Conservation (phyloP, 768 basidiomycete genomes). For the Tubosaeta brunneosetosa region DNA sequence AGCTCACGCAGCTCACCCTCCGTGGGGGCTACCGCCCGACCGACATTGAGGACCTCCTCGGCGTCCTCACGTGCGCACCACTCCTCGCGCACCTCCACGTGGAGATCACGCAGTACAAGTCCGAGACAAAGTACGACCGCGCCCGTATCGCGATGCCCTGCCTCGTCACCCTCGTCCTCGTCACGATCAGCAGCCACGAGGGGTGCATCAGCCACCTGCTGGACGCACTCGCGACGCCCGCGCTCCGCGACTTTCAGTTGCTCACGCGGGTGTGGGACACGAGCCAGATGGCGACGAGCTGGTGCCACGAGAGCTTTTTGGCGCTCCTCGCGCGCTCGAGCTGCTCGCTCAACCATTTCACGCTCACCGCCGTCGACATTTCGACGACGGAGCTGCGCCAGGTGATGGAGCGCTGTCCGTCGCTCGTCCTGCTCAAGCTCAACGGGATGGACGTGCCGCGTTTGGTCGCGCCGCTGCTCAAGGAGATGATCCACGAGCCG, state of each 20-base stretch:
- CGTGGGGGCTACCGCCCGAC: conserved; percentile 28
- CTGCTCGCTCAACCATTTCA: conserved; percentile 29
- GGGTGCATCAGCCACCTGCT: conserved; percentile 24
- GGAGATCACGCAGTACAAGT: conserved; percentile 30
- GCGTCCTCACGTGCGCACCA: conserved; percentile 23
- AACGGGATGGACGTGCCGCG: conserved; percentile 24
- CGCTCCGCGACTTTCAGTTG: conserved; percentile 28
- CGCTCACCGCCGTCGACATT: conserved; percentile 25
- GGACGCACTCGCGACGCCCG: conserved; percentile 22
- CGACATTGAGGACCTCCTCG: conserved; percentile 23
- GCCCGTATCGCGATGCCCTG: conserved; percentile 27
- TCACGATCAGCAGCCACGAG: conserved; percentile 28
- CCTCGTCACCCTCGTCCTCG: conserved; percentile 28
- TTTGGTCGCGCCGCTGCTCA: conserved; percentile 19
- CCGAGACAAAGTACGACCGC: conserved; percentile 27
- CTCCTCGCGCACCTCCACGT: conserved; percentile 28
- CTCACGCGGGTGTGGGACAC: conserved; percentile 32
- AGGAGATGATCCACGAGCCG: conserved; percentile 20
- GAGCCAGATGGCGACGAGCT: conserved; percentile 25
- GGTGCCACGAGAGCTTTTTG: conserved; percentile 28
- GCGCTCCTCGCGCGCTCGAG: conserved; percentile 23
- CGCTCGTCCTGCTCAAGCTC: conserved; percentile 26
- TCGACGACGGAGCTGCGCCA: conserved; percentile 19
- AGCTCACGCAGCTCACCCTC: conserved; percentile 29
- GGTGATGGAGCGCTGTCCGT: conserved; percentile 28